Evolutionary conservation across 306 rosid species (phyloP).

Genomic region (Lagenaria siceraria): DNA sequence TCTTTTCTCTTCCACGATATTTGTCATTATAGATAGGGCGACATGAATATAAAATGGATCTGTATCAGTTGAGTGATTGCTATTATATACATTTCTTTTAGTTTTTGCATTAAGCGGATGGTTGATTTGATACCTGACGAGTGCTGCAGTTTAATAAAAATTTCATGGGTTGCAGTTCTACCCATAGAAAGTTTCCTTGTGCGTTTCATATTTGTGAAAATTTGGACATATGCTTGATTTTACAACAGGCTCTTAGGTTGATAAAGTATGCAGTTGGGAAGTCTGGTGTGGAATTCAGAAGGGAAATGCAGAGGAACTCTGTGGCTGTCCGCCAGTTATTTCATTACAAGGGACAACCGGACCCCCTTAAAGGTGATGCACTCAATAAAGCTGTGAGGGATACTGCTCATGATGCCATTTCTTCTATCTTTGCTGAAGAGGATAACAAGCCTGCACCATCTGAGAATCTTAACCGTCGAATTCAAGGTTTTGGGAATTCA

Average conservation of each 20-base stretch:
- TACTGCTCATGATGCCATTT: conserved; percentile 72
- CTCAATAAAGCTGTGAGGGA: conserved; percentile 90
- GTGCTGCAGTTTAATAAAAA: not conserved
- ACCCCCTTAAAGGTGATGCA: conserved; percentile 93
- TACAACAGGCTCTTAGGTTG: conserved; percentile 75
- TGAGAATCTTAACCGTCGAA: conserved; percentile 69
- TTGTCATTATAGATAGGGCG: not conserved
- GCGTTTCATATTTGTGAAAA: not conserved
- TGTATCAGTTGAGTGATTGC: not conserved
- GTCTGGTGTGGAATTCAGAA: conserved; percentile 93
- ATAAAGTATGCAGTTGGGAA: conserved; percentile 79
- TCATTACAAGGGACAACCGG: conserved; percentile 85
- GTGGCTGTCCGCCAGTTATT: conserved; percentile 73
- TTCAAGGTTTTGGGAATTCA: conserved; percentile 95
- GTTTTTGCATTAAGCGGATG: not conserved
- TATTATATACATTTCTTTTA: not conserved
- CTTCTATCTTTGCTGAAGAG: conserved; percentile 69
- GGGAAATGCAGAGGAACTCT: conserved; percentile 97
- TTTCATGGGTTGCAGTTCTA: not conserved
- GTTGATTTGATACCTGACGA: not conserved
- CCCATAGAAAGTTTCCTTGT: not conserved
- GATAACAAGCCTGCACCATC: conserved; percentile 66
- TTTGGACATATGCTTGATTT: conserved; percentile 4
- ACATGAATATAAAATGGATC: not conserved
- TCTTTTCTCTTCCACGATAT: not conserved